Conservation (phyloP, 108 stramenopile genomes). For the Poteriospumella lacustris region DNA sequence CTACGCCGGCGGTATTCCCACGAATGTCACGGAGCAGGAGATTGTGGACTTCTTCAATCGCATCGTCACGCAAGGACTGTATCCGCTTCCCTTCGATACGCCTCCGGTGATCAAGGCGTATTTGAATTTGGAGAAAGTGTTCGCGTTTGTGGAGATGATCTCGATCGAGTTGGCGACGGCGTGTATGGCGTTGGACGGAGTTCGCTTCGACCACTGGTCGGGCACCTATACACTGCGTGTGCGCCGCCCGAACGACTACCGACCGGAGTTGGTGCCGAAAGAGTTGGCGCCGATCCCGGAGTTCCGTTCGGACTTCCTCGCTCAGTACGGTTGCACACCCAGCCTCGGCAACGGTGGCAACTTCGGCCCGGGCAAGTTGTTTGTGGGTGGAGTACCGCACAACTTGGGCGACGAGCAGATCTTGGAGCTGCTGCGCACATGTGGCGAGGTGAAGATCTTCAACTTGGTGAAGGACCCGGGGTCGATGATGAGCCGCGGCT, state of each 20-base stretch:
- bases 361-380: constrained; percentile 90
- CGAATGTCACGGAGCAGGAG: constrained; percentile 66
- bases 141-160: constrained; percentile 90
- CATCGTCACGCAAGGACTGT: constrained; percentile 59
- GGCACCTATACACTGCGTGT: constrained; percentile 65
- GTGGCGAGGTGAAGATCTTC: constrained; percentile 79
- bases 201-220: constrained; percentile 66
- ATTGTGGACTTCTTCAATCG: constrained; percentile 72
- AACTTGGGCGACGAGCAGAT: constrained; percentile 76
- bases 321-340: constrained; percentile 68
- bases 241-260: constrained; percentile 93
- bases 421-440: constrained; percentile 79
- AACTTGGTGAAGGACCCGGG: constrained; percentile 81
- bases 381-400: constrained; percentile 94
- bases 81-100: constrained; percentile 43
- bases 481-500: constrained; percentile 77
- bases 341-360: neutral
- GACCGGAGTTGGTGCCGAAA: constrained; percentile 69
- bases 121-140: constrained; percentile 81
- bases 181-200: constrained; percentile 79
- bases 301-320: constrained; percentile 43
- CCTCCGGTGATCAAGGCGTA: constrained; percentile 85
- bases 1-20: constrained; percentile 78
- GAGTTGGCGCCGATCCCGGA: constrained; percentile 32
- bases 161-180: constrained; percentile 86